phyloP scores from a whole-genome alignment of 768 basidiomycete species.

The Boletus vinaceobasis region DNA sequence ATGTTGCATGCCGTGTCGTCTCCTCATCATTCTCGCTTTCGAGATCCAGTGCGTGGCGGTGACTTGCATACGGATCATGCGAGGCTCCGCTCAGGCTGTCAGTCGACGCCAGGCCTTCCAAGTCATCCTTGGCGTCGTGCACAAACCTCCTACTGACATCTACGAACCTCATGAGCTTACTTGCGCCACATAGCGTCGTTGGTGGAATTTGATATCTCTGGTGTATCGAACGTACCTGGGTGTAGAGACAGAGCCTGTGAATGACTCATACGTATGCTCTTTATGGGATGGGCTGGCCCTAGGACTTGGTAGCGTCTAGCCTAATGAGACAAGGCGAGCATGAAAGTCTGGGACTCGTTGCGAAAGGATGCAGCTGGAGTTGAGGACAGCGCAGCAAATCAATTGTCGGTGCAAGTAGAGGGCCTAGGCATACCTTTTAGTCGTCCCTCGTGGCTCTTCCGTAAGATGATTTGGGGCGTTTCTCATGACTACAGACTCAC shows the following conservation, averaged over 20 bases:
- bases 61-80: background rate
- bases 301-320: background rate
- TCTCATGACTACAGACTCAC: background rate
- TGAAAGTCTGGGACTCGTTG: background rate
- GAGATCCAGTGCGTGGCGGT: background rate
- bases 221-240: slow-evolving; percentile 10
- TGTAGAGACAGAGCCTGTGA: slow-evolving; percentile 4
- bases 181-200: background rate
- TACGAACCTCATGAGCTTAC: slow-evolving; percentile 11
- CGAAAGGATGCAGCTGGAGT: background rate
- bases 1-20: background rate
- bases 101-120: background rate
- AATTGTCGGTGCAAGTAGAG: background rate
- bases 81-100: background rate
- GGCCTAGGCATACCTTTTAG: background rate
- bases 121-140: slow-evolving; percentile 10
- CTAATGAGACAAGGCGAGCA: background rate
- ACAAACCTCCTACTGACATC: background rate
- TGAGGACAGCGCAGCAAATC: background rate
- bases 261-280: slow-evolving; percentile 7
- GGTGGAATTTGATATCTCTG: background rate
- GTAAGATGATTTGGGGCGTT: background rate
- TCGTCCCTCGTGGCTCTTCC: background rate
- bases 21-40: slow-evolving; percentile 17
- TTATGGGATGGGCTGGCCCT: background rate